These are phyloP conservation scores for Magnusiomyces ingens DNA, from an alignment of 1,139 yeast species.

Conservation along the genomic window DNA sequence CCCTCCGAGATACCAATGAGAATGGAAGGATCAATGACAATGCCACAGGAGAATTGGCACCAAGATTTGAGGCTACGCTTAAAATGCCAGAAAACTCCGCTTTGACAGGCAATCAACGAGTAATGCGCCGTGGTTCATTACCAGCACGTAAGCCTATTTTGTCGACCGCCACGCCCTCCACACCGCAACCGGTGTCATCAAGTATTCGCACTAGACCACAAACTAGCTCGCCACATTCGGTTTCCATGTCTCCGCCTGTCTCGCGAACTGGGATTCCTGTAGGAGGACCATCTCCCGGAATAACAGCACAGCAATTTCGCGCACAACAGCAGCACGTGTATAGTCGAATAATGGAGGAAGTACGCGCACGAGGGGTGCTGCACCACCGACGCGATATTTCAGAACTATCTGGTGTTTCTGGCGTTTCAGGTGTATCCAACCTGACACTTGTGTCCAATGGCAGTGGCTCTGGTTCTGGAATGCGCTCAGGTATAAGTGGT, in stretches of 20 bases:
- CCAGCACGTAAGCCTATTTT: not conserved
- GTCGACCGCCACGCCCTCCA: not conserved
- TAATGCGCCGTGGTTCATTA: not conserved
- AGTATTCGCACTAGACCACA: not conserved
- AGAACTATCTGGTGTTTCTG: constrained; percentile 1
- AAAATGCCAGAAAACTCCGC: no score
- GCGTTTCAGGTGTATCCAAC: not conserved
- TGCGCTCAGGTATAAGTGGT: not conserved
- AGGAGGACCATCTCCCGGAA: not conserved
- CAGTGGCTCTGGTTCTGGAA: not conserved
- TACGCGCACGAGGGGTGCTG: not conserved
- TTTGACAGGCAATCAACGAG: not conserved
- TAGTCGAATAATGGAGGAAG: not conserved
- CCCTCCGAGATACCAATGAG: not conserved
- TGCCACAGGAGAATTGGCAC: no score
- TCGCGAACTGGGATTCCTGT: not conserved
- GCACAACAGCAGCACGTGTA: not conserved
- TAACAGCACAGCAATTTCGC: not conserved
- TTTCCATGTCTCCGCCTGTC: not conserved
- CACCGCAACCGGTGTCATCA: not conserved
- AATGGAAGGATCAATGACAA: not conserved
- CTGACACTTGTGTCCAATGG: not conserved
- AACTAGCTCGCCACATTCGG: not conserved
- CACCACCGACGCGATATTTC: constrained; percentile 6
- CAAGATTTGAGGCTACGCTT: no score